Base-by-base conservation (phyloP, 805 yeast genomes). In the Barnettozyma siamensis region DNA sequence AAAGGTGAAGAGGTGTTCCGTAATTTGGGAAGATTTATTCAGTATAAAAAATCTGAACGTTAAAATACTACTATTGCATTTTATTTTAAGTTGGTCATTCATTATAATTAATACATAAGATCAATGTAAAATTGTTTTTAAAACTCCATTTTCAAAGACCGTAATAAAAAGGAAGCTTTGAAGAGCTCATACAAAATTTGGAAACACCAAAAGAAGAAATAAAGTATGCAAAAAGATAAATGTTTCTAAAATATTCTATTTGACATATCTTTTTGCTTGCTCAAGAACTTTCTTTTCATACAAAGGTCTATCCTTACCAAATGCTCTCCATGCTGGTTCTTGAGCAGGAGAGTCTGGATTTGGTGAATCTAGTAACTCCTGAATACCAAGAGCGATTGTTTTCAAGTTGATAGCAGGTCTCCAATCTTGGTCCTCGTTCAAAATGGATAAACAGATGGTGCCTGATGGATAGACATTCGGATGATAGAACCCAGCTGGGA, bases 381-480 rank as follows among this genome's bases (percentile, higher is more conserved):
- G 99, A 38, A 93, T 80, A 5, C 99, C 99, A 46, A 88, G 67
- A 2, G 84, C 81, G 44, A 93, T 83, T 59, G 91, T 95, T 58
- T 87, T 88, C 50, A 91, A 65, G 13, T 95, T 86, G 51, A 91
- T 84, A 8, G 96, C 96, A 1, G 99, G 99, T 57, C 96, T 78
- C 99, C 99, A 93, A 62, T 88, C 98, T 63, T 89, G 94, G 35
- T 83, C 88, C 61, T 93, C 99, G 62, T 93, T 93, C 58, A 93
- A 70, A 41, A 93, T 89, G 40, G 94, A 82, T 35, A 93, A 73
- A 65, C 99, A 93, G 29, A 93, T 82, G 1, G 98, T 93, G 2
- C 99, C 99, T 42, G 95, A 85, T 1, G 99, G 99, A 55, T 93
- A 93, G 9, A 93, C 91, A 56, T 93, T 93, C 11, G 99, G 99